A percentile compares a stretch with the other conserved stretches of the same genome.
Conservation (phyloP, 495 filamentous ascomycete species). For the Aspergillus nidulans region DNA sequence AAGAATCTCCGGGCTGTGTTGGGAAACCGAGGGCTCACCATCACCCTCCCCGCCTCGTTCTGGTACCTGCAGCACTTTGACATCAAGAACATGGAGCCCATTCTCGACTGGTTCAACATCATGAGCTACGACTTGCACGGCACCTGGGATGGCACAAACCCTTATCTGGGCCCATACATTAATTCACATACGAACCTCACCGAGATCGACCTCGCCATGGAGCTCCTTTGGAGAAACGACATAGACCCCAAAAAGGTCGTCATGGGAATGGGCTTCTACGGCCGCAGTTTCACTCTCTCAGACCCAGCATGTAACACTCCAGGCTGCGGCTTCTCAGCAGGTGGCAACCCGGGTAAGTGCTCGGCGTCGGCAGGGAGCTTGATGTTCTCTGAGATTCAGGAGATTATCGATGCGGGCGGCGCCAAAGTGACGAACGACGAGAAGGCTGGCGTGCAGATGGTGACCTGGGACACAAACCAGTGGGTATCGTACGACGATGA, state of each 20-base stretch:
- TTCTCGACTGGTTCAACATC: slow-evolving; percentile 31
- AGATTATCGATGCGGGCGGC: neutral
- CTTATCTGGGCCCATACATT: slow-evolving; percentile 20
- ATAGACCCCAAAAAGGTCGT: slow-evolving; percentile 31
- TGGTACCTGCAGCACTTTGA: slow-evolving; percentile 46
- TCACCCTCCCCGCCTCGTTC: slow-evolving; percentile 34
- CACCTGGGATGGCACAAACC: slow-evolving; percentile 24
- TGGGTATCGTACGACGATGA: slow-evolving; percentile 1
- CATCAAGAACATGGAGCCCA: slow-evolving; percentile 28
- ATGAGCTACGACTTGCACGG: slow-evolving; percentile 49
- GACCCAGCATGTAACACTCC: neutral
- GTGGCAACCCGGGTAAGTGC: neutral
- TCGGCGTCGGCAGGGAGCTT: neutral
- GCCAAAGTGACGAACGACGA: neutral
- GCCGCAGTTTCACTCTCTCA: slow-evolving; percentile 29
- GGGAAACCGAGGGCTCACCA: slow-evolving; percentile 35
- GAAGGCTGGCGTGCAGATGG: neutral
- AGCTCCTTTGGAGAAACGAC: slow-evolving; percentile 38
- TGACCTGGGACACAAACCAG: neutral
- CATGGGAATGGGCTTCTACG: slow-evolving; percentile 41
- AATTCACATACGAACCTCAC: slow-evolving; percentile 24
- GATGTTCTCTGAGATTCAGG: neutral
- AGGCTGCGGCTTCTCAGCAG: neutral
- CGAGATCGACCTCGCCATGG: slow-evolving; percentile 30
- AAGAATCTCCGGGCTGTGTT: slow-evolving; percentile 36